Evolutionary conservation across 768 basidiomycete genomes (phyloP), one percentile per base, ranked within the genome.

Genomic region (Piloderma croceum): DNA sequence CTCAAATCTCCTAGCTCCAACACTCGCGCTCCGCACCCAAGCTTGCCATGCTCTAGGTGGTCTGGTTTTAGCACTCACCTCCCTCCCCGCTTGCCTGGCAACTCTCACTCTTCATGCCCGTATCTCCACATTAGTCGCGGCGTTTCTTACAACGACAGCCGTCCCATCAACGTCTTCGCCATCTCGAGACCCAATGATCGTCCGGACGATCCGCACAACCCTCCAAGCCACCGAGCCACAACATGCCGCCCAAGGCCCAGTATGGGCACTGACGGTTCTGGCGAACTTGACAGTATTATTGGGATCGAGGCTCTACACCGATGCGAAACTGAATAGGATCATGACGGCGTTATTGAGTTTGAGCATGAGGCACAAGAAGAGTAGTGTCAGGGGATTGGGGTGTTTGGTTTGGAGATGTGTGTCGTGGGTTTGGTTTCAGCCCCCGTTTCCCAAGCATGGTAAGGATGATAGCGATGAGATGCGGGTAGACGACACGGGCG

Each of bases 31-130:
- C 32, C 81, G 87, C 11, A 62, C 72, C 1, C 81, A 84, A 56
- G 87, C 87, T 6, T 83, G 81, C 34, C 77, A 86, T 49, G 86
- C 87, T 0, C 69, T 89, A 0, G 77, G 83, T 15, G 84, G 85
- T 3, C 70, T 86, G 23, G 81, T 76, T 3, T 53, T 74, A 7
- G 84, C 71, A 2, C 67, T 67, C 3, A 65, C 74, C 3, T 63
- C 61, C 25, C 57, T 81, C 17, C 74, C 77, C 1, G 52, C 56
- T 0, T 29, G 27, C 27, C 27, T 29, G 9, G n/a, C n/a, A n/a
- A n/a, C n/a, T n/a, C 74, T 73, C 2, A 48, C 60, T 23, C 41
- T 73, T 7, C 82, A 85, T 44, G 63, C 67, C 0, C 71, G 73
- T 21, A 69, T 84, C 25, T 71, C 83, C 10, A 62, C 63, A 11